phyloP scores from a whole-genome alignment of 371 early-diverging fungal species.

The Mucor racemosus region DNA sequence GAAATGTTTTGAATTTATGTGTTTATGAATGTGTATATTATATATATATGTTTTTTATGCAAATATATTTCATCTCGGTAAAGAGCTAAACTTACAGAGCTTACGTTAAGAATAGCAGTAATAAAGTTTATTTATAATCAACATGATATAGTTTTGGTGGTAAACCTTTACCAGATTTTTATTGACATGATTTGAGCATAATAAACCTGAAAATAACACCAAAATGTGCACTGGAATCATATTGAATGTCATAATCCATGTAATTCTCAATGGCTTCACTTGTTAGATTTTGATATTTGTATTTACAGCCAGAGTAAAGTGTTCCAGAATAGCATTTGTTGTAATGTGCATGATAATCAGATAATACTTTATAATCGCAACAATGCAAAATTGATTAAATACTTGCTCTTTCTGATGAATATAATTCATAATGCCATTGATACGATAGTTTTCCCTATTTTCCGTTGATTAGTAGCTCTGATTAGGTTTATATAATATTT shows the following conservation, averaged over 20 bases:
- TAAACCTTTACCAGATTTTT: conserved; percentile 50
- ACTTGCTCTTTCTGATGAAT: conserved; percentile 36
- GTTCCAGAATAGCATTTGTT: conserved; percentile 63
- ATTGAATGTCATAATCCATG: conserved; percentile 55
- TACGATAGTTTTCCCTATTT: conserved; percentile 45
- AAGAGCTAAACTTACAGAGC: conserved; percentile 28
- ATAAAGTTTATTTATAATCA: conserved; percentile 49
- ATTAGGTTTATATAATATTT: too few species aligned
- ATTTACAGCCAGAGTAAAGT: conserved; percentile 53
- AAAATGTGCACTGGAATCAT: conserved; percentile 52
- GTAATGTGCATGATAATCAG: conserved; percentile 57
- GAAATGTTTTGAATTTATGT: too few species aligned
- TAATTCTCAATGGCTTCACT: conserved; percentile 38
- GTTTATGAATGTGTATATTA: too few species aligned
- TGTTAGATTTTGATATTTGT: conserved; percentile 50
- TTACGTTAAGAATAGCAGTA: conserved; percentile 36
- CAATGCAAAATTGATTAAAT: conserved; percentile 57
- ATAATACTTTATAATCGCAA: conserved; percentile 56
- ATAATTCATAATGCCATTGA: conserved; percentile 50
- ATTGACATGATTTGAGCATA: conserved; percentile 64
- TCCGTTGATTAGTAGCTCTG: not conserved
- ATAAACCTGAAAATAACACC: conserved; percentile 49
- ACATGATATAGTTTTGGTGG: conserved; percentile 55
- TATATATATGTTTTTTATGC: not conserved
- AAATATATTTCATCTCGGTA: conserved; percentile 25